Evolutionary conservation across 495 filamentous ascomycete genomes (phyloP), one percentile per base, ranked within the genome.

Genomic region (Pseudevernia furfuracea): DNA sequence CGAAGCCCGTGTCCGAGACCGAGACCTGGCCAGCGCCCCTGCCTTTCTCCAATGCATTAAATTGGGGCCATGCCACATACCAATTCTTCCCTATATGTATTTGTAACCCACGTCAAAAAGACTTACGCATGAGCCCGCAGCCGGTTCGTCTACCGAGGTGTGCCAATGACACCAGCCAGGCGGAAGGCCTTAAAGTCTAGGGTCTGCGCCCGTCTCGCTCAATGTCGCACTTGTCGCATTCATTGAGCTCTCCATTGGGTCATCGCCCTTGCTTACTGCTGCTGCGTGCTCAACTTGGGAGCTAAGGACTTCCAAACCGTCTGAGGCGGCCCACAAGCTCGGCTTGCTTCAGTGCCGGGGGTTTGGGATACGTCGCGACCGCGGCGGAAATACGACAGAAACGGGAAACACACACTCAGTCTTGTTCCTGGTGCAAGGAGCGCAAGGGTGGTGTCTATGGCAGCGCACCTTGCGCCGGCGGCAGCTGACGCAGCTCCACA

Each of bases 391-490:
- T 25, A 3, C 69, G 66, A 43, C 69, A 56, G 66, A 63, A 7
- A 65, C 58, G 4, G 69, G 69, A 64, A 65, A 70, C 1, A 49
- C 44, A 60, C 69, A 70, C 6, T 68, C 63, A 6, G 56, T 49
- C 19, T 58, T 52, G 7, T 56, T 65, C 59, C 48, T 66, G 36
- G 58, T 43, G 44, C 69, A 70, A 43, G 55, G 59, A 28, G 37
- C 36, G 48, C 69, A 70, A 56, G 69, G 69, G 23, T 48, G 48
- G 28, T 58, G 66, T 63, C 69, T 62, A 58, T 70, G 60, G 61
- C 69, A 70, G 21, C 69, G 69, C 9, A 68, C 46, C 58, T 70
- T 70, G 30, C 69, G 63, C 32, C 67, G 63, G n/a, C 66, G 66
- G 63, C 69, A 70, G 44, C 59, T 66, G 43, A 68, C 39, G 57